Evolutionary conservation across 2,329 filamentous ascomycete genomes (phyloP).

Genomic region (Periglandula ipomoeae): DNA sequence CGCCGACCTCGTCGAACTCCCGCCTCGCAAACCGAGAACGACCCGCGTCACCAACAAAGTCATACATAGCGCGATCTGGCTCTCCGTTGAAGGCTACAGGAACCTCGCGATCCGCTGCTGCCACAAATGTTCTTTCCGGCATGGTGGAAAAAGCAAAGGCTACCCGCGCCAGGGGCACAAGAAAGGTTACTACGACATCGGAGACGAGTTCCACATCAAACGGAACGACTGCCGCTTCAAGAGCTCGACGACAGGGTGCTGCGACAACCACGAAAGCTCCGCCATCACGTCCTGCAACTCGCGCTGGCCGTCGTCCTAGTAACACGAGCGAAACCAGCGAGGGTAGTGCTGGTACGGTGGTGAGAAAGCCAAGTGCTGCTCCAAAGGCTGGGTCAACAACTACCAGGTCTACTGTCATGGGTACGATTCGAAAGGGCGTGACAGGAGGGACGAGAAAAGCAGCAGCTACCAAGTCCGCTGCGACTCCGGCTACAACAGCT

Average conservation of each 20-base stretch:
- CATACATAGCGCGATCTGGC: slow-evolving; percentile 46
- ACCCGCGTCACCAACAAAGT: slow-evolving; percentile 44
- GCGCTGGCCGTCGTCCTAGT: slow-evolving; percentile 45
- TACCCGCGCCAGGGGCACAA: slow-evolving; percentile 37
- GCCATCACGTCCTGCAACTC: slow-evolving; percentile 30
- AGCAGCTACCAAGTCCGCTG: slow-evolving; percentile 26
- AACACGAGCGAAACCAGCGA: slow-evolving; percentile 55
- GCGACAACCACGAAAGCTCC: slow-evolving; percentile 22
- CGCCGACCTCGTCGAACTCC: slow-evolving; percentile 75
- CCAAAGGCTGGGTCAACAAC: slow-evolving; percentile 22
- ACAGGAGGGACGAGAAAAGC: slow-evolving; percentile 41
- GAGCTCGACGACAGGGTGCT: slow-evolving; percentile 26
- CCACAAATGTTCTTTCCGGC: slow-evolving; percentile 39
- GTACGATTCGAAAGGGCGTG: slow-evolving; percentile 43
- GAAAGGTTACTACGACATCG: slow-evolving; percentile 37
- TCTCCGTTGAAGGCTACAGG: slow-evolving; percentile 52
- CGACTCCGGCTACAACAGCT: slow-evolving; percentile 31
- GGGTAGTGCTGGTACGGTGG: slow-evolving; percentile 54
- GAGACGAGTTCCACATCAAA: slow-evolving; percentile 32
- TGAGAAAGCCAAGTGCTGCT: slow-evolving; percentile 41
- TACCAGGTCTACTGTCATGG: slow-evolving; percentile 43
- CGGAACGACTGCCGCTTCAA: slow-evolving; percentile 22
- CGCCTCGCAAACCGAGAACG: slow-evolving; percentile 46
- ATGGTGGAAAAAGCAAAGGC: slow-evolving; percentile 54
- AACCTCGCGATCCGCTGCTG: slow-evolving; percentile 28